phyloP scores from a whole-genome alignment of 352 stramenopile genomes.

The Globisporangium perplexum region DNA sequence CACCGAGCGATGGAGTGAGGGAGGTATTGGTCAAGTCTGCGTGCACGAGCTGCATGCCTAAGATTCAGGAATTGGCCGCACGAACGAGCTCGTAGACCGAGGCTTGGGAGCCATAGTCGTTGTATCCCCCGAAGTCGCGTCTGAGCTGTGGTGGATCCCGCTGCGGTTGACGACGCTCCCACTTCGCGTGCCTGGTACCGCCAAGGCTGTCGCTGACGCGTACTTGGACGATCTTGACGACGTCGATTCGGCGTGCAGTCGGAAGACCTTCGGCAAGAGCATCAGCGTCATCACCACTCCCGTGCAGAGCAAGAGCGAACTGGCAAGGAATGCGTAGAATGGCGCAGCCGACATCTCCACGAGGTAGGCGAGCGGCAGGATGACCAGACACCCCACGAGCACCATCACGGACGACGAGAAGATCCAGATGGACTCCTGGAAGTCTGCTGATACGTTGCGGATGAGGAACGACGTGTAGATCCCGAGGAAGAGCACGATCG shows the following conservation, averaged over 20 bases:
- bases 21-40: no score
- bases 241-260: conserved; percentile 8
- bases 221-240: neutral
- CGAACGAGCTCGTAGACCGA: no score
- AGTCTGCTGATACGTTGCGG: conserved; percentile 8
- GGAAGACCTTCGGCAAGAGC: conserved; percentile 23
- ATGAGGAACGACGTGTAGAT: conserved; percentile 10
- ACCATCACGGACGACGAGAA: conserved; percentile 25
- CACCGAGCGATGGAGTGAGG: no score
- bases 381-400: conserved; percentile 20
- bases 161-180: no score
- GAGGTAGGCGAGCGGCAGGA: conserved; percentile 37
- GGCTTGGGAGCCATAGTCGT: no score
- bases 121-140: no score
- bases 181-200: no score
- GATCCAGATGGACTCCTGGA: conserved; percentile 15
- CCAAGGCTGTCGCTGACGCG: no score
- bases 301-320: conserved; percentile 19
- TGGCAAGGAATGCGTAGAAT: conserved; percentile 22
- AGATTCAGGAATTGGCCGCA: no score
- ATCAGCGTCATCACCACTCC: conserved; percentile 21
- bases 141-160: no score
- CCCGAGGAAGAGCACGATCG: conserved; percentile 14
- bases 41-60: no score
- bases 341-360: conserved; percentile 17